Evolutionary conservation across 2,329 filamentous ascomycete genomes (phyloP).

Genomic region (Pseudophaeomoniella oleicola): DNA sequence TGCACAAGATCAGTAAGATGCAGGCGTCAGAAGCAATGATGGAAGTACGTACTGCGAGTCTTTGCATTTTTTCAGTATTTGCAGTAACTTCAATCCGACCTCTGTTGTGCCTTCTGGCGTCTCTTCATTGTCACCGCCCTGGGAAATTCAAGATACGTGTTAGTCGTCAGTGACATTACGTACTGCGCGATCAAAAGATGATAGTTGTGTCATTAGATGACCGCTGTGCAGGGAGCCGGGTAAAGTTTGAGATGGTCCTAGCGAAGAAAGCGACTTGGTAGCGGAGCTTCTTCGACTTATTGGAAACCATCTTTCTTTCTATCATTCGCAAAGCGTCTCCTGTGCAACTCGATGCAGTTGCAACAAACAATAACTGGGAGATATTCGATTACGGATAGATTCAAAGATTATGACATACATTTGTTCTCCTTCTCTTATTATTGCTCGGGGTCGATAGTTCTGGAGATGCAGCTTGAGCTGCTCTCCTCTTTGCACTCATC

Average conservation of each 20-base stretch:
- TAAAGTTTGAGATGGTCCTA: background rate
- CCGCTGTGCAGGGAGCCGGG: background rate
- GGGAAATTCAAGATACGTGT: background rate
- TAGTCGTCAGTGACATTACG: background rate
- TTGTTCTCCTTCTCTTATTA: slow-evolving; percentile 43
- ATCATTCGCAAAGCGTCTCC: slow-evolving; percentile 2
- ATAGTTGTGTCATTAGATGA: background rate
- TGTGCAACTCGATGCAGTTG: background rate
- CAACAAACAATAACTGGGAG: background rate
- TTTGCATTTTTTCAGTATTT: slow-evolving; percentile 38
- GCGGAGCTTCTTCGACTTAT: background rate
- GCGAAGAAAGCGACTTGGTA: background rate
- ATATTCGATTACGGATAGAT: background rate
- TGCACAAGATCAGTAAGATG: slow-evolving; percentile 20
- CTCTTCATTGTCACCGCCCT: slow-evolving; percentile 28
- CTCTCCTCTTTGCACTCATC: slow-evolving; percentile 41
- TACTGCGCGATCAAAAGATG: background rate
- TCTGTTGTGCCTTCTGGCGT: slow-evolving; percentile 54
- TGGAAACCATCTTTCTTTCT: slow-evolving; percentile 1
- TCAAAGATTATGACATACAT: slow-evolving; percentile 33
- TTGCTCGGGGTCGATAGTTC: slow-evolving; percentile 37
- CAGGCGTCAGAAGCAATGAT: slow-evolving; percentile 4
- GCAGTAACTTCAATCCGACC: slow-evolving; percentile 58
- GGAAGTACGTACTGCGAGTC: slow-evolving; percentile 5
- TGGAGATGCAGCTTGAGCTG: slow-evolving; percentile 29